These are phyloP conservation scores for Cenococcum geophilum DNA, from an alignment of 495 filamentous ascomycete genomes.

Conservation along the genomic window DNA sequence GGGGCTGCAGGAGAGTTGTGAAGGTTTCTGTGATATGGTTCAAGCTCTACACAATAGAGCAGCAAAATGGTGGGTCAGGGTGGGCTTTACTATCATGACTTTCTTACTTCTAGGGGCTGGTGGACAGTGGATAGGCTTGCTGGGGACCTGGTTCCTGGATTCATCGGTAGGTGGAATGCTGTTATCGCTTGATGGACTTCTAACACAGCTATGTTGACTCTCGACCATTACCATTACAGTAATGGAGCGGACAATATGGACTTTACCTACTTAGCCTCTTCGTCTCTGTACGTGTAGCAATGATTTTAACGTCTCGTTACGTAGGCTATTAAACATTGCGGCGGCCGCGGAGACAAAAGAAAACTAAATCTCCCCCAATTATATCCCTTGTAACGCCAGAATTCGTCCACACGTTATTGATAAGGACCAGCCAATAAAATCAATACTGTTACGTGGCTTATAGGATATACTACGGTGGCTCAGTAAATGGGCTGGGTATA, in stretches of 20 bases:
- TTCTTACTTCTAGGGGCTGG: neutral
- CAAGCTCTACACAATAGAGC: neutral
- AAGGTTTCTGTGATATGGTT: neutral
- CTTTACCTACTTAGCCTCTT: neutral
- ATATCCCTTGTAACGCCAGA: no score
- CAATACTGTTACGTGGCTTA: no score
- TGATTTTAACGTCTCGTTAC: neutral
- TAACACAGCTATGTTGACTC: neutral
- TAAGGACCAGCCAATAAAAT: no score
- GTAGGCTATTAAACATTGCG: neutral
- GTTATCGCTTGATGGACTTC: neutral
- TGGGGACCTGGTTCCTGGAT: neutral
- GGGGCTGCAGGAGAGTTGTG: neutral
- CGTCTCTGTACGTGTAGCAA: conserved; percentile 6
- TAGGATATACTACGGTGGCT: no score
- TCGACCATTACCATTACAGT: neutral
- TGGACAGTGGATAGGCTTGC: neutral
- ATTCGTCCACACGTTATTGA: no score
- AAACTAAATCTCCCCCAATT: neutral
- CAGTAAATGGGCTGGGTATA: no score
- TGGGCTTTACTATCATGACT: neutral
- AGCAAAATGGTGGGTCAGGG: neutral
- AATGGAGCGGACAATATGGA: neutral
- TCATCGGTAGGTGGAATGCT: neutral
- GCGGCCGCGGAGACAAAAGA: neutral